A percentile compares a stretch with the other conserved stretches of the same genome.
Evolutionary conservation across 352 stramenopile species (phyloP).

Genomic region (Globisporangium spiculum): DNA sequence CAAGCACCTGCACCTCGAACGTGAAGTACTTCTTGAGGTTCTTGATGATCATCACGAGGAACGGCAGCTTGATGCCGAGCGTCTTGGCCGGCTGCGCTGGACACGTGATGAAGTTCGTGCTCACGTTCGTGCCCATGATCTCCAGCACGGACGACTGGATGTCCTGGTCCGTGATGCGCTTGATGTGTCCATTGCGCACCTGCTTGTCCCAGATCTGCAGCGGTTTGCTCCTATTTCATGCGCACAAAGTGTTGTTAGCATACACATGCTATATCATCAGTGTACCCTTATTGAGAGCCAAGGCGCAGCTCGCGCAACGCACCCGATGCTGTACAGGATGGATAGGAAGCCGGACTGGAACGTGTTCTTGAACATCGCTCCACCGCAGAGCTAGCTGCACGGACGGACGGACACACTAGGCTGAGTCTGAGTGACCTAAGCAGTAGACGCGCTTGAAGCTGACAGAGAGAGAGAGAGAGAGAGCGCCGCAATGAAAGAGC

Average conservation of each 20-base stretch:
- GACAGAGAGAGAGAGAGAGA: not conserved
- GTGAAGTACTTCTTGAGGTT: conserved; percentile 99
- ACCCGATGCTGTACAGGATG: conserved; percentile 97
- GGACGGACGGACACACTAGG: not conserved
- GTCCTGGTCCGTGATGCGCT: conserved; percentile 97
- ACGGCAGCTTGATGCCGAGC: conserved; percentile 97
- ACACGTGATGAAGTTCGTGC: conserved; percentile 97
- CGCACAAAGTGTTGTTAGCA: not conserved
- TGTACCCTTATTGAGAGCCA: not conserved
- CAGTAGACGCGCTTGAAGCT: not conserved
- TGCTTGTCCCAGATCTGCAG: conserved; percentile 98
- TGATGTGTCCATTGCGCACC: conserved; percentile 98
- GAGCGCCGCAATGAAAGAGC: not conserved
- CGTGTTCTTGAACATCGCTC: conserved; percentile 96
- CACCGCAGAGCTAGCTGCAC: not conserved
- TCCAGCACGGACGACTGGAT: conserved; percentile 98
- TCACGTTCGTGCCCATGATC: conserved; percentile 99
- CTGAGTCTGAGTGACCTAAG: not conserved
- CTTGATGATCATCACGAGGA: conserved; percentile 99
- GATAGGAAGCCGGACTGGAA: conserved; percentile 98
- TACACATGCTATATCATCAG: not conserved
- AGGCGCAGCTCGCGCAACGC: not conserved
- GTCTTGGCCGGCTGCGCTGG: conserved; percentile 93
- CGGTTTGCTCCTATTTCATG: conserved; percentile 84
- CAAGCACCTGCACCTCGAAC: conserved; percentile 97